Conservation (phyloP, 306 rosid species). For the Quercus parvula region DNA sequence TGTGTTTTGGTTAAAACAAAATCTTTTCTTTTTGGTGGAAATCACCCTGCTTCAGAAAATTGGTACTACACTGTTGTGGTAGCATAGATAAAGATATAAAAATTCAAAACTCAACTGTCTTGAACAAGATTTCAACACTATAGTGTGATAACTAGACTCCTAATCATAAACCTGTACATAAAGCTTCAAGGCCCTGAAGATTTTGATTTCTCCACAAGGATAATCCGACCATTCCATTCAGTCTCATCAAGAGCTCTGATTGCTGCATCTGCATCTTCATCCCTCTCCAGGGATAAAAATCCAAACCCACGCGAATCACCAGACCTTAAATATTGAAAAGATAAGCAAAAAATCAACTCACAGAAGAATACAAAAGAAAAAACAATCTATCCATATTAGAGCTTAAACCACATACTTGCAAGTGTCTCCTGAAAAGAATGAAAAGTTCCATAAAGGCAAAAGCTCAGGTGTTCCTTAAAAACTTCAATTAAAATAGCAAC, state of each 20-base stretch:
- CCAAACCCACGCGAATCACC: conserved; percentile 9
- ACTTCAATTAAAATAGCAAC: background rate
- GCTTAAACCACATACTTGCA: background rate
- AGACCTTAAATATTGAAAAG: background rate
- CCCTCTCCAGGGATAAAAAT: background rate
- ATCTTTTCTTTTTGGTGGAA: background rate
- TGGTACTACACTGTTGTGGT: background rate
- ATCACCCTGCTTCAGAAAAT: background rate
- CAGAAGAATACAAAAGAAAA: background rate
- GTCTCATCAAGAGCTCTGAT: conserved; percentile 2
- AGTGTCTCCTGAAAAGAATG: background rate
- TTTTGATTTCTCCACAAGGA: conserved; percentile 7
- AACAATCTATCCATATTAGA: background rate
- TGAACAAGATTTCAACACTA: background rate
- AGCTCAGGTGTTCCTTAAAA: background rate
- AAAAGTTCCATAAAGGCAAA: background rate
- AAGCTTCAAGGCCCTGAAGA: background rate
- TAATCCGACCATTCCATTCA: conserved; percentile 2
- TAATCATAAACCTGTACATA: background rate
- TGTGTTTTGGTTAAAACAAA: background rate
- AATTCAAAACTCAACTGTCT: background rate
- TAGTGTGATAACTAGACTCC: background rate
- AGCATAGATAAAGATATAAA: background rate
- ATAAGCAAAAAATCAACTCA: background rate
- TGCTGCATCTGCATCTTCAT: conserved; percentile 5